Conservation (phyloP, 2,329 filamentous ascomycete genomes). For the Aspergillus sp. region DNA sequence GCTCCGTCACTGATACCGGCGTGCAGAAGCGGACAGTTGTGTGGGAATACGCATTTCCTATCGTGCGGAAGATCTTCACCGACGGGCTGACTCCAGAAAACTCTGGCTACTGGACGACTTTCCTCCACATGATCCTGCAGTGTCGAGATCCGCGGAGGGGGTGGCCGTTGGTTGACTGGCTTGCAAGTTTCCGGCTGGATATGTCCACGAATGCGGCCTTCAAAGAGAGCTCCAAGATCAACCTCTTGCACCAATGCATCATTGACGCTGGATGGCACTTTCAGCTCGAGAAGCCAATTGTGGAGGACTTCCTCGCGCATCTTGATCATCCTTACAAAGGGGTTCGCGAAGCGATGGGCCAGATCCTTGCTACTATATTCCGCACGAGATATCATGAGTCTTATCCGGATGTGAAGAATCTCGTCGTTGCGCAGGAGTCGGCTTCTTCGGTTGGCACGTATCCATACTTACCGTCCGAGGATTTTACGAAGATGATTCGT, state of each 20-base stretch:
- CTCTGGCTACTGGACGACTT: constrained; percentile 86
- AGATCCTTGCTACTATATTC: constrained; percentile 79
- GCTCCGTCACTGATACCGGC: constrained; percentile 69
- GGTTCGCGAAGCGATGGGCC: constrained; percentile 87
- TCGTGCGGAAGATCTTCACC: constrained; percentile 75
- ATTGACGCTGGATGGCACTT: constrained; percentile 94
- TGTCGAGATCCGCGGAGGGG: constrained; percentile 80
- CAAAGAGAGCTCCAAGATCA: constrained; percentile 95
- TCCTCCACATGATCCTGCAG: constrained; percentile 79
- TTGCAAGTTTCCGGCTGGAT: constrained; percentile 80
- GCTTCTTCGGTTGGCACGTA: constrained; percentile 74
- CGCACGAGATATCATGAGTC: constrained; percentile 91
- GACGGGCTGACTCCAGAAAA: constrained; percentile 93
- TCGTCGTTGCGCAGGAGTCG: constrained; percentile 69
- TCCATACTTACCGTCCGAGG: constrained; percentile 68
- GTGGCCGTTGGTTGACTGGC: constrained; percentile 73
- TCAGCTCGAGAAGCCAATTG: constrained; percentile 75
- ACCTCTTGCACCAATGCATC: constrained; percentile 79
- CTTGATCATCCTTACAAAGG: constrained; percentile 97
- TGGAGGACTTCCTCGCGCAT: constrained; percentile 80
- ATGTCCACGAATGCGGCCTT: constrained; percentile 95
- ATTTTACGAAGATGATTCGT: constrained; percentile 62
- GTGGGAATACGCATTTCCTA: constrained; percentile 85
- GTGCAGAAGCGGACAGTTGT: constrained; percentile 63
- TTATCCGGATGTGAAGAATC: constrained; percentile 64